Evolutionary conservation across 495 filamentous ascomycete genomes (phyloP).

Genomic region (Hyaloscypha bicolor): DNA sequence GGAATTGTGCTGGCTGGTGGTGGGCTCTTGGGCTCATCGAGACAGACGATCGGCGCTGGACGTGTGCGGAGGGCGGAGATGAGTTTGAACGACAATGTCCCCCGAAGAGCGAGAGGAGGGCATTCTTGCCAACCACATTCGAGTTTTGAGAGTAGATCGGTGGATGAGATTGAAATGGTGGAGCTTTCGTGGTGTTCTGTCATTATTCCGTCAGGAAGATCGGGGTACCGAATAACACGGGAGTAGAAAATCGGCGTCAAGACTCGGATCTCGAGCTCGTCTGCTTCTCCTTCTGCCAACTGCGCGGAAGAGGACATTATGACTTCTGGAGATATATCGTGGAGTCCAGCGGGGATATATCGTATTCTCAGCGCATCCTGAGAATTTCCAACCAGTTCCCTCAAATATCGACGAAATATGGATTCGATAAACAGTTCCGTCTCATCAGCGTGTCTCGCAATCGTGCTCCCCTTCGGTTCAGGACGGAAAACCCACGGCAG

Average conservation of each 20-base stretch:
- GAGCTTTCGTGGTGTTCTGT: slow-evolving; percentile 50
- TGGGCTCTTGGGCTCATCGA: neutral
- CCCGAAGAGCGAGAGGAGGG: neutral
- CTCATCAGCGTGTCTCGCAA: slow-evolving; percentile 48
- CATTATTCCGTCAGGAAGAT: slow-evolving; percentile 53
- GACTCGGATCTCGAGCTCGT: slow-evolving; percentile 51
- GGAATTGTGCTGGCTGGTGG: neutral
- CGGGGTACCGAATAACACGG: slow-evolving; percentile 53
- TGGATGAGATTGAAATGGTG: slow-evolving; percentile 54
- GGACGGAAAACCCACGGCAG: slow-evolving; percentile 61
- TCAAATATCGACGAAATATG: slow-evolving; percentile 54
- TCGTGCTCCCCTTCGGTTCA: slow-evolving; percentile 53
- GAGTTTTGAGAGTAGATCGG: slow-evolving; percentile 45
- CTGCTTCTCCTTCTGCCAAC: slow-evolving; percentile 6
- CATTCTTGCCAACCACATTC: slow-evolving; percentile 9
- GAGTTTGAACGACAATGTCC: slow-evolving; percentile 11
- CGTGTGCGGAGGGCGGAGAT: neutral
- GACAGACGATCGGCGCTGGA: neutral
- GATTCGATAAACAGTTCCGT: slow-evolving; percentile 51
- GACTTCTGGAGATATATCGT: slow-evolving; percentile 35
- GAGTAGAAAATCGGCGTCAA: slow-evolving; percentile 64
- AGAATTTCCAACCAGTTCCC: slow-evolving; percentile 45
- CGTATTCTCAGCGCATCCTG: slow-evolving; percentile 43
- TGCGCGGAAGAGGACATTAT: slow-evolving; percentile 38
- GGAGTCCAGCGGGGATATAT: slow-evolving; percentile 53